Evolutionary conservation across 1,284 basidiomycete genomes (phyloP).

Genomic region (Grifola frondosa): DNA sequence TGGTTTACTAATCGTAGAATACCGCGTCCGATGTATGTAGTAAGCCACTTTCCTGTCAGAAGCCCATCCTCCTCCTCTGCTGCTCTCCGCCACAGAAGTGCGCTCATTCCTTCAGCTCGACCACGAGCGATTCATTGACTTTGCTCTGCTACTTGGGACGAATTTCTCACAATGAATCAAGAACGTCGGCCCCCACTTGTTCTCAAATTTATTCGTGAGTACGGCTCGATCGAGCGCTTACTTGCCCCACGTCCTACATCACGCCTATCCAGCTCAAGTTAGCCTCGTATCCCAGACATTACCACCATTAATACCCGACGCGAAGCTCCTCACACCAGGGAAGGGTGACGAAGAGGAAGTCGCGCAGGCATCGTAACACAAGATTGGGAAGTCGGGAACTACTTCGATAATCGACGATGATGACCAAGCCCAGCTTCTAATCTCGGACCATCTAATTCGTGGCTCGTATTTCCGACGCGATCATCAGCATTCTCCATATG

Average conservation of each 20-base stretch:
- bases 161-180: conserved; percentile 83
- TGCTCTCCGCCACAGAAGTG: conserved; percentile 62
- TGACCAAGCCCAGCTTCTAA: conserved; percentile 39
- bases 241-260: conserved; percentile 45
- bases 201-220: conserved; percentile 62
- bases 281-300: conserved; percentile 57
- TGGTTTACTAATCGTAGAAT: too few relatives aligned
- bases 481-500: too few relatives aligned
- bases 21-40: too few relatives aligned
- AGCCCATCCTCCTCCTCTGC: too few relatives aligned
- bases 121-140: conserved; percentile 66
- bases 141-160: conserved; percentile 81
- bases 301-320: conserved; percentile 57
- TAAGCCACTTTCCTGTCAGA: too few relatives aligned
- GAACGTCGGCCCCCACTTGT: conserved; percentile 75
- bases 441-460: not conserved
- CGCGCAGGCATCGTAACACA: conserved; percentile 34
- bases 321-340: conserved; percentile 32
- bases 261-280: conserved; percentile 60
- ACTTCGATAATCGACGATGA: conserved; percentile 63
- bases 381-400: conserved; percentile 55
- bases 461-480: too few relatives aligned
- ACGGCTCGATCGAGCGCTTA: conserved; percentile 73
- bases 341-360: conserved; percentile 42
- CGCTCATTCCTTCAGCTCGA: conserved; percentile 56